These are phyloP conservation scores for Erodium trifolium DNA, from an alignment of 441 rosid species.

Conservation along the genomic window DNA sequence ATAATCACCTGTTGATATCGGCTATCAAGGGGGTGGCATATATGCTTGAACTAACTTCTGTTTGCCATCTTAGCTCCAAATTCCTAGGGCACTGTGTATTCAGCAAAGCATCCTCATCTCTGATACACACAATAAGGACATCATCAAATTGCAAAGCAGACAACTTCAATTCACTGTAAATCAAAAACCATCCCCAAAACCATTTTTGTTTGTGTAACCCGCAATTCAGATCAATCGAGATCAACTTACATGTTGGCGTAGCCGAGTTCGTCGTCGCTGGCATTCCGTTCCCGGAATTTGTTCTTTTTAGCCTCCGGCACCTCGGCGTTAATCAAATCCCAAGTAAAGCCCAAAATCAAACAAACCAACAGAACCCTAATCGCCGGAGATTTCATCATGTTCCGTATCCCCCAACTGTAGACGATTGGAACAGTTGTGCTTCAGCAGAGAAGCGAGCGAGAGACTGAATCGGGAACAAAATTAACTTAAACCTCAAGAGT, in stretches of 20 bases:
- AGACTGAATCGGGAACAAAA: neutral
- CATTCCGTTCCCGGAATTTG: conserved; percentile 75
- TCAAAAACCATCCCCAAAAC: too few species aligned
- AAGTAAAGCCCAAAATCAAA: conserved; percentile 31
- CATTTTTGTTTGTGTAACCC: too few species aligned
- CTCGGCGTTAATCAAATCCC: conserved; percentile 31
- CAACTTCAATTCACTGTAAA: too few species aligned
- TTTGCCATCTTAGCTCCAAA: conserved; percentile 96
- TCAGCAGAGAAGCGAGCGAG: neutral
- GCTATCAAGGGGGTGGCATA: conserved; percentile 93
- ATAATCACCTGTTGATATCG: conserved; percentile 73
- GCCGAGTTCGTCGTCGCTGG: conserved; percentile 70
- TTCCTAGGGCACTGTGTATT: conserved; percentile 86
- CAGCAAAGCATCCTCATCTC: conserved; percentile 88
- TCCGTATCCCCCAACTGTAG: too few species aligned
- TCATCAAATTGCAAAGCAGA: neutral
- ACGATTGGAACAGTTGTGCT: neutral
- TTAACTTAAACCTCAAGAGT: too few species aligned
- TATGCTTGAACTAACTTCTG: conserved; percentile 96
- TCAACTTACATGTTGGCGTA: conserved; percentile 62
- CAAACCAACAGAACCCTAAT: conserved; percentile 32
- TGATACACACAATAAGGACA: conserved; percentile 22
- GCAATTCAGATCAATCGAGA: neutral
- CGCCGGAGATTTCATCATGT: conserved; percentile 7
- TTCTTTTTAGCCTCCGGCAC: conserved; percentile 29